These are phyloP conservation scores for Neoarthrinium moseri DNA, from an alignment of 2,329 filamentous ascomycete species.

Conservation along the genomic window DNA sequence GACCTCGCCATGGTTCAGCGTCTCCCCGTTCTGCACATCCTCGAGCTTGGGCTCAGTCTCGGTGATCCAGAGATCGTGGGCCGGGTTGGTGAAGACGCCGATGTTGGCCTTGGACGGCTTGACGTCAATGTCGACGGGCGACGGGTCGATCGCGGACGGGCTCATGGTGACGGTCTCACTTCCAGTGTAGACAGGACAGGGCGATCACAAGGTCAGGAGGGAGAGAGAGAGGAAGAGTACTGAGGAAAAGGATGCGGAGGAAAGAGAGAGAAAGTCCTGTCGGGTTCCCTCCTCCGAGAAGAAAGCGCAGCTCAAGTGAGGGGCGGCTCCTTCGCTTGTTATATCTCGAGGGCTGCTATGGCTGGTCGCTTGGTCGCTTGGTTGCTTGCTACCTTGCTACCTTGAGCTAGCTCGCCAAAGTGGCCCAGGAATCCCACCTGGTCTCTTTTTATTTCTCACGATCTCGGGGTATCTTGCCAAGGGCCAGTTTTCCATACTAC, in stretches of 20 bases:
- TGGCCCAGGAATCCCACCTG: background rate
- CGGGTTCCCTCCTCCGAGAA: background rate
- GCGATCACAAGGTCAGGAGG: background rate
- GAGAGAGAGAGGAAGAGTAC: background rate
- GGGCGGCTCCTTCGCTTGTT: background rate
- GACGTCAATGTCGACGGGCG: conserved; percentile 2
- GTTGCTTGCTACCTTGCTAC: too few species aligned
- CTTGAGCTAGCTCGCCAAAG: background rate
- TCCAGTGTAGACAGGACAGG: background rate
- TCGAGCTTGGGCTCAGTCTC: conserved; percentile 75
- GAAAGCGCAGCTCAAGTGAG: background rate
- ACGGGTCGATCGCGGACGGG: conserved; percentile 8
- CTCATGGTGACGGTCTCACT: conserved; percentile 7
- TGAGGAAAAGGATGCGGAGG: background rate
- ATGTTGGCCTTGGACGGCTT: conserved; percentile 77
- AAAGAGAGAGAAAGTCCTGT: background rate
- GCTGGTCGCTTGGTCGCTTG: too few species aligned
- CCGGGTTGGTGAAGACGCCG: conserved; percentile 92
- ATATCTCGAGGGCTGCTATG: conserved; percentile 5
- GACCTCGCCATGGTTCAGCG: conserved; percentile 78
- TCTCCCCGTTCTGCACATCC: conserved; percentile 65
- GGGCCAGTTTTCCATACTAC: background rate
- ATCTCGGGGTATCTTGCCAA: conserved; percentile 5
- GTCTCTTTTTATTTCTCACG: conserved; percentile 8
- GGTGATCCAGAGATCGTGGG: conserved; percentile 86